A percentile compares a stretch with the other conserved stretches of the same genome.
Evolutionary conservation across 1,284 basidiomycete genomes (phyloP).

Genomic region (Ustilago shanxiensis): DNA sequence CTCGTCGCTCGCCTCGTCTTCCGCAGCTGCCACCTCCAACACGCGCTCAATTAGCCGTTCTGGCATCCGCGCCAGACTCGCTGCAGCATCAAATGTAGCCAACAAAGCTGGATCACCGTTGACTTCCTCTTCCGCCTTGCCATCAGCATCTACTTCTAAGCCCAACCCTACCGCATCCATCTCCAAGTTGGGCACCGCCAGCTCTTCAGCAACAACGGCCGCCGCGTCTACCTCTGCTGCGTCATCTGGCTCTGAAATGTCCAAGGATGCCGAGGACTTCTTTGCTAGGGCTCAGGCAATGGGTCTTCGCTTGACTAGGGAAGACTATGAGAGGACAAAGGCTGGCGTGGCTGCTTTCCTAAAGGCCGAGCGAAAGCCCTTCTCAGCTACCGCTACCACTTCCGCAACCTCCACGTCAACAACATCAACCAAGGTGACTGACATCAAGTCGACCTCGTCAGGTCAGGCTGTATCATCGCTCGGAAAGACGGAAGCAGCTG

Average conservation of each 20-base stretch:
- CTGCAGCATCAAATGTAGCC: slow-evolving; percentile 3
- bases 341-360: slow-evolving; percentile 67
- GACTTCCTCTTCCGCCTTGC: slow-evolving; percentile 5
- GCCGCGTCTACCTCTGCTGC: slow-evolving; percentile 8
- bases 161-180: slow-evolving; percentile 3
- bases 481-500: slow-evolving; percentile 8
- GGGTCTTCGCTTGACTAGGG: slow-evolving; percentile 63
- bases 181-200: background rate
- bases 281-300: slow-evolving; percentile 67
- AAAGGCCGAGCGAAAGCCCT: slow-evolving; percentile 59
- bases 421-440: slow-evolving; percentile 12
- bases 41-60: slow-evolving; percentile 9
- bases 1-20: slow-evolving; percentile 14
- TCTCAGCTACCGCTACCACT: slow-evolving; percentile 11
- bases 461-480: slow-evolving; percentile 1
- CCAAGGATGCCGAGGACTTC: slow-evolving; percentile 61
- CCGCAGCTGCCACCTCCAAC: slow-evolving; percentile 9
- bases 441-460: background rate
- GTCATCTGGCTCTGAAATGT: slow-evolving; percentile 13
- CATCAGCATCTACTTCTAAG: slow-evolving; percentile 1
- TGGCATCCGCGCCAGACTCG: slow-evolving; percentile 20
- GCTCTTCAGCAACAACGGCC: slow-evolving; percentile 1
- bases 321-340: slow-evolving; percentile 66
- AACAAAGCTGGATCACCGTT: slow-evolving; percentile 18
- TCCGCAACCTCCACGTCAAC: slow-evolving; percentile 10